Evolutionary conservation across 352 stramenopile genomes (phyloP), one percentile per base, ranked within the genome.

Genomic region (Globisporangium echinulatum): DNA sequence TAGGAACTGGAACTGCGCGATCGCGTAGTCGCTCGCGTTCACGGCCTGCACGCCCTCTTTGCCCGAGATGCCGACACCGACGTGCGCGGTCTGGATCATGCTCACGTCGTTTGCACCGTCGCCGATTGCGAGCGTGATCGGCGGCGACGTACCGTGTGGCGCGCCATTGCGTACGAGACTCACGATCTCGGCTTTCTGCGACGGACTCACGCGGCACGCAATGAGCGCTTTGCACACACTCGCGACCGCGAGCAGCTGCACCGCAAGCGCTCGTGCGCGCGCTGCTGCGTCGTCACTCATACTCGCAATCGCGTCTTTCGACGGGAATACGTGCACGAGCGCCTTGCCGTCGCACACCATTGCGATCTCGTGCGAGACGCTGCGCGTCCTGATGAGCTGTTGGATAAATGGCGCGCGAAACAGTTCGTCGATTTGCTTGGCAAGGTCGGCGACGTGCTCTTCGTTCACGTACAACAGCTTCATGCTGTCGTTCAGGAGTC

Each of bases 61-160:
- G 7, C 97, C 97, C 52, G 85, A 97, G 60, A 99, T 99, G 1
- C 97, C 97, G 36, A 99, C 94, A 40, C 97, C 97, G 49, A 99
- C 89, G 53, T 99, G 93, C 19, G 97, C 97, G 56, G 93, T 93
- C 69, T 98, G 94, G 57, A 99, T 99, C 96, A 99, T 99, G 48
- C 92, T 94, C 48, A 99, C 96, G 71, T 99, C 97, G 72, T 99
- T 99, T 1, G 97, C 97, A 36, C 97, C 97, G 75, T 99, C 97
- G 42, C 97, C 97, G 66, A 99, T 98, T 1, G 96, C 96, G 7
- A 99, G 78, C 9, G 92, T 97, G 53, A 96, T 91, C 13, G 78
- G 88, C 48, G 7, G 40, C 40, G 40, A 13, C 40, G 40, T 44
- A 7, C 40, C 40, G 7, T 7, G 7, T 84, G 74, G 72, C 56